These are phyloP conservation scores for Mortierella sp. DNA, from an alignment of 371 early-diverging fungal species.

Conservation along the genomic window DNA sequence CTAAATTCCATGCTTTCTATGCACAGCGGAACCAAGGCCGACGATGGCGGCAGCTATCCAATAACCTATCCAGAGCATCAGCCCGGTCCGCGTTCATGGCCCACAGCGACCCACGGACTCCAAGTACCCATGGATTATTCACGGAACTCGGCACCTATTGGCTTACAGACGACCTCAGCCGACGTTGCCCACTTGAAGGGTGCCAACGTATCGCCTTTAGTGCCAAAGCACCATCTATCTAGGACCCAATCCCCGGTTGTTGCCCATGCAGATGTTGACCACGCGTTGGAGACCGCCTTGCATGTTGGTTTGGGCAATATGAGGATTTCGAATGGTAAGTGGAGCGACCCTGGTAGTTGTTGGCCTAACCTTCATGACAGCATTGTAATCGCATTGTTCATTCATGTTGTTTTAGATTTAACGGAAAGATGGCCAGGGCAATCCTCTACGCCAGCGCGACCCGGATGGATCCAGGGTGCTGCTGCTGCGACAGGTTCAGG, in stretches of 20 bases:
- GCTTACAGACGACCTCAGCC: background rate
- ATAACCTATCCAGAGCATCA: background rate
- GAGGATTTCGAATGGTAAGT: constrained; percentile 10
- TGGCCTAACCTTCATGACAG: background rate
- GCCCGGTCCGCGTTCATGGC: constrained; percentile 22
- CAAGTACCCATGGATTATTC: background rate
- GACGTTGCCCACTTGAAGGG: background rate
- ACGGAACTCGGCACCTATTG: constrained; percentile 29
- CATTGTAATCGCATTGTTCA: background rate
- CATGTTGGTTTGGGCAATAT: background rate
- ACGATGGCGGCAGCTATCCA: background rate
- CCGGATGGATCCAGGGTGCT: constrained; percentile 1
- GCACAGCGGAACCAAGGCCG: background rate
- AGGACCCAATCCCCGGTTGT: background rate
- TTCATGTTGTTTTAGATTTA: background rate
- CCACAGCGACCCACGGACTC: constrained; percentile 10
- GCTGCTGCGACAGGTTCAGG: background rate
- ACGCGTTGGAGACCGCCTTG: background rate
- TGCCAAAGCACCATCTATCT: constrained; percentile 10
- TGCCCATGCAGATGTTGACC: background rate
- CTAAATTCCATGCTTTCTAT: constrained; percentile 24
- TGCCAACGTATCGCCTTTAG: constrained; percentile 11
- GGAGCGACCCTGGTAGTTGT: background rate
- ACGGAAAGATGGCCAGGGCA: constrained; percentile 1
- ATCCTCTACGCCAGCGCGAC: background rate